A percentile compares a stretch with the other conserved stretches of the same genome.
Conservation (phyloP, 2,329 filamentous ascomycete species). For the Paramyrothecium roridum region DNA sequence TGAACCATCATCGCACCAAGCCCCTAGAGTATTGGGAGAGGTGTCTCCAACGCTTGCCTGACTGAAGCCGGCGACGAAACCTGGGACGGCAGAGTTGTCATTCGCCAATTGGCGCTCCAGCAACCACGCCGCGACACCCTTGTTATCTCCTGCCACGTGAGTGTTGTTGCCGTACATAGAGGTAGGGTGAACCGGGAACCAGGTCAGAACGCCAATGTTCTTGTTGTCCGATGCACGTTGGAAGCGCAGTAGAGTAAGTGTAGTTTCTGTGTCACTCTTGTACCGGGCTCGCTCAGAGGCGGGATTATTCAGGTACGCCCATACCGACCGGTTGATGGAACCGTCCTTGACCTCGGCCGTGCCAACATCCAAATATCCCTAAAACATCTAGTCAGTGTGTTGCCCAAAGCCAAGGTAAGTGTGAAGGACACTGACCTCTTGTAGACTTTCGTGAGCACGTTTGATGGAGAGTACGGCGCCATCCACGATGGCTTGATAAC, state of each 20-base stretch:
- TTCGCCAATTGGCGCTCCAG: conserved; percentile 68
- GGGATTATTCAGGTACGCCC: conserved; percentile 84
- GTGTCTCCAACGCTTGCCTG: conserved; percentile 92
- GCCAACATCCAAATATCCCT: conserved; percentile 68
- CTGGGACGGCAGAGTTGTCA: conserved; percentile 54
- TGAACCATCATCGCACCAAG: conserved; percentile 84
- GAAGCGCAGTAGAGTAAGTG: conserved; percentile 75
- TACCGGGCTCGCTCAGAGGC: conserved; percentile 71
- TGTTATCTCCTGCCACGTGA: conserved; percentile 90
- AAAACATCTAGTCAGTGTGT: background rate
- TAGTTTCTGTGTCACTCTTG: conserved; percentile 48
- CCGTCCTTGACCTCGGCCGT: conserved; percentile 68
- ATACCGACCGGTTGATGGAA: conserved; percentile 87
- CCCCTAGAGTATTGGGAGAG: conserved; percentile 81
- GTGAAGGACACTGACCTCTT: conserved; percentile 33
- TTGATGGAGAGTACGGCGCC: conserved; percentile 80
- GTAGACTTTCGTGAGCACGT: conserved; percentile 61
- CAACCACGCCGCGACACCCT: conserved; percentile 84
- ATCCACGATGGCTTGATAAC: conserved; percentile 84
- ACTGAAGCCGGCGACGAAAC: conserved; percentile 87
- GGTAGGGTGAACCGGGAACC: conserved; percentile 91
- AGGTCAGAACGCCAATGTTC: conserved; percentile 78
- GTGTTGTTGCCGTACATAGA: conserved; percentile 92
- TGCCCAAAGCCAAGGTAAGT: background rate
- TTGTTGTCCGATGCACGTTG: conserved; percentile 70